Conservation (phyloP, 2,329 filamentous ascomycete genomes). For the Rhinocladiella mackenziei region DNA sequence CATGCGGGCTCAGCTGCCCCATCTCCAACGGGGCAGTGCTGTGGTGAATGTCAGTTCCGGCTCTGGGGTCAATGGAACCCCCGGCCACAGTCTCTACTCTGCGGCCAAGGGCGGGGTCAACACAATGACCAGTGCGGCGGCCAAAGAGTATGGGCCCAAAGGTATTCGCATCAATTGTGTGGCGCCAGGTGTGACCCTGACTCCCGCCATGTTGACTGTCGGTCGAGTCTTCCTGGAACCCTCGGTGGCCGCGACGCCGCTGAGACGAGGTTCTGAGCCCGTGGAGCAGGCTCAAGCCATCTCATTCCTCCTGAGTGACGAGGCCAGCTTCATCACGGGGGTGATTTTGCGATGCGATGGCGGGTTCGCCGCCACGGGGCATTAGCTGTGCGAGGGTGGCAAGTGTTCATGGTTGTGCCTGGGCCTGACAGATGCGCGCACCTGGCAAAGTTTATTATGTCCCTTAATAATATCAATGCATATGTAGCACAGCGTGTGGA, state of each 20-base stretch:
- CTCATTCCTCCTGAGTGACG: constrained; percentile 46
- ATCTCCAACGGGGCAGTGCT: constrained; percentile 36
- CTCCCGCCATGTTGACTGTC: constrained; percentile 7
- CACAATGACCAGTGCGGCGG: constrained; percentile 42
- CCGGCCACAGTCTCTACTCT: constrained; percentile 41
- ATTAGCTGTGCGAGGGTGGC: no score
- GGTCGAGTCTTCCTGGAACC: constrained; percentile 15
- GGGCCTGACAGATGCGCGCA: no score
- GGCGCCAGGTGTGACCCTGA: constrained; percentile 13
- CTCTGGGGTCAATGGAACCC: constrained; percentile 35
- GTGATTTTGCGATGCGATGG: constrained; percentile 46
- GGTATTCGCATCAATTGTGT: constrained; percentile 37
- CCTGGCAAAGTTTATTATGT: no score
- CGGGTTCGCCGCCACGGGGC: no score
- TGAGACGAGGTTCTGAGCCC: constrained; percentile 33
- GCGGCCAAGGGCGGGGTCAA: constrained; percentile 43
- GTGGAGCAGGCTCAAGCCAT: constrained; percentile 44
- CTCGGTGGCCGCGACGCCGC: constrained; percentile 24
- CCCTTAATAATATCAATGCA: no score
- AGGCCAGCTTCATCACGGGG: constrained; percentile 46
- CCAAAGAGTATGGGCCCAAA: constrained; percentile 33
- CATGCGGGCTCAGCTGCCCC: constrained; percentile 41
- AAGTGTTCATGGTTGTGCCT: no score
- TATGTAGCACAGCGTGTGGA: no score
- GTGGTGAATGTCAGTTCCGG: constrained; percentile 44